These are phyloP conservation scores for Collybia mongolica DNA, from an alignment of 768 basidiomycete species.

Conservation along the genomic window DNA sequence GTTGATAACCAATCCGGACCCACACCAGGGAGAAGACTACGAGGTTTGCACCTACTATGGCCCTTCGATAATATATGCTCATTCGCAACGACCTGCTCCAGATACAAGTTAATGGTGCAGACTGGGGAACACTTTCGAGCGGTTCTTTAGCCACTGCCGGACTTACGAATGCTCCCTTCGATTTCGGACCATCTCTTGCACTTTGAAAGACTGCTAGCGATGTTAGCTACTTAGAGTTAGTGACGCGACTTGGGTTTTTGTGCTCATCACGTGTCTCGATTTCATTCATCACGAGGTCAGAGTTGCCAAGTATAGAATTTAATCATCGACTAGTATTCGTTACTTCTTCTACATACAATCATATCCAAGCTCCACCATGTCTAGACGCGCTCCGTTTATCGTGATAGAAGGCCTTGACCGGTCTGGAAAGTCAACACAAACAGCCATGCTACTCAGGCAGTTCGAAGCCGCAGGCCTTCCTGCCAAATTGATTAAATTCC, in stretches of 20 bases:
- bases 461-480: constrained; percentile 44
- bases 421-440: constrained; percentile 93
- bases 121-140: constrained; percentile 16
- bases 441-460: constrained; percentile 52
- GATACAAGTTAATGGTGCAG: constrained; percentile 21
- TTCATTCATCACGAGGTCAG: background rate
- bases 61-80: too few species aligned
- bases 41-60: constrained; percentile 10
- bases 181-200: constrained; percentile 12
- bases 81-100: background rate
- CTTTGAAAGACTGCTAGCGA: background rate
- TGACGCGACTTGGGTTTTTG: too few species aligned
- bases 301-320: background rate
- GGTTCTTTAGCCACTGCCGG: constrained; percentile 10
- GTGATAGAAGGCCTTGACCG: constrained; percentile 96
- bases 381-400: constrained; percentile 74
- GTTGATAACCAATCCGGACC: constrained; percentile 32
- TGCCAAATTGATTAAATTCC: constrained; percentile 79
- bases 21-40: constrained; percentile 27
- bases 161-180: constrained; percentile 18
- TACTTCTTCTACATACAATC: background rate
- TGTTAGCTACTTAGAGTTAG: too few species aligned
- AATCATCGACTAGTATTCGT: background rate
- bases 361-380: constrained; percentile 8
- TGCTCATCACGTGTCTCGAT: background rate